These are phyloP conservation scores for Diaporthe velutina DNA, from an alignment of 2,329 filamentous ascomycete genomes.

Conservation along the genomic window DNA sequence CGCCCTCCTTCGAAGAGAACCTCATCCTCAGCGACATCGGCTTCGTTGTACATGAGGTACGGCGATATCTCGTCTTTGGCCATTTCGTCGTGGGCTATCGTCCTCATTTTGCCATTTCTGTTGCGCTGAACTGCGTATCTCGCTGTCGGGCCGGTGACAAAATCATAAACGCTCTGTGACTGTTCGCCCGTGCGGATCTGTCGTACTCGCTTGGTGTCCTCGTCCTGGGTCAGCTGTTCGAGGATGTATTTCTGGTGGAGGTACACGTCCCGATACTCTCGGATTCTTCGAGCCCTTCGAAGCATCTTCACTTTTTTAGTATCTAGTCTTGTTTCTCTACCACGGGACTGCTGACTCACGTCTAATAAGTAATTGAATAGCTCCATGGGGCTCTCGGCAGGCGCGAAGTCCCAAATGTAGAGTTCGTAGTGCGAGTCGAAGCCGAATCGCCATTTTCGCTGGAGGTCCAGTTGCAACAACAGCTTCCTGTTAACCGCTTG, in stretches of 20 bases:
- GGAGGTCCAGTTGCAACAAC: slow-evolving; percentile 42
- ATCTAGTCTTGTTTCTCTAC: not conserved
- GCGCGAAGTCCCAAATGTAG: slow-evolving; percentile 49
- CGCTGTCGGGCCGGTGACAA: slow-evolving; percentile 38
- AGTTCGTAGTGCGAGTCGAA: slow-evolving; percentile 49
- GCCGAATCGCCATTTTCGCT: slow-evolving; percentile 45
- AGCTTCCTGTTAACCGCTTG: slow-evolving; percentile 44
- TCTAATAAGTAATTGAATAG: slow-evolving; percentile 42
- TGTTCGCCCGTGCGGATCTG: slow-evolving; percentile 44
- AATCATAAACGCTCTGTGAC: slow-evolving; percentile 45
- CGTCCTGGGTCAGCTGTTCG: slow-evolving; percentile 44
- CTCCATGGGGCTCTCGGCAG: slow-evolving; percentile 38
- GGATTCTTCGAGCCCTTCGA: slow-evolving; percentile 46
- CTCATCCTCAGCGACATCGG: slow-evolving; percentile 46
- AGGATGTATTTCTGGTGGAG: slow-evolving; percentile 43
- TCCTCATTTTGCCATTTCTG: not conserved
- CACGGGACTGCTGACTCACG: not conserved
- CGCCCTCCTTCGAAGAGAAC: slow-evolving; percentile 42
- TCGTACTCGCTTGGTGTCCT: slow-evolving; percentile 46
- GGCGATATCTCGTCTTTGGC: not conserved
- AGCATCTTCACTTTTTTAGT: slow-evolving; percentile 43
- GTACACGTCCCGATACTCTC: slow-evolving; percentile 44
- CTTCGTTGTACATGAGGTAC: slow-evolving; percentile 45
- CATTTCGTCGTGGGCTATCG: not conserved
- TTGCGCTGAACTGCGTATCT: slow-evolving; percentile 17